These are phyloP conservation scores for Xylariaceae sp. DNA, from an alignment of 2,329 filamentous ascomycete species.

Conservation along the genomic window DNA sequence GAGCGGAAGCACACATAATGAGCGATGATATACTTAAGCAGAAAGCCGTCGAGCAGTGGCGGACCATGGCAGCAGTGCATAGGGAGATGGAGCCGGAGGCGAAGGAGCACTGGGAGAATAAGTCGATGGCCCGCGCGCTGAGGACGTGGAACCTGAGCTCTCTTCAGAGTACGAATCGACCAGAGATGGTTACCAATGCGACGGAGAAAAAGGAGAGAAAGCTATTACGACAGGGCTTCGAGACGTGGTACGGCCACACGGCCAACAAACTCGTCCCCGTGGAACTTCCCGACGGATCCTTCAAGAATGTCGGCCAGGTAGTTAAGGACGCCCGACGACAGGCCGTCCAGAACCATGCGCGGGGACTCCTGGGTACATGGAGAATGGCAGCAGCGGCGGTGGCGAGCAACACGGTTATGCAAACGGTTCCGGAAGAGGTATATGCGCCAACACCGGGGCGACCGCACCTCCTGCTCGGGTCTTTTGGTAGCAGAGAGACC, in stretches of 20 bases:
- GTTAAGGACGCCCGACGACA: constrained; percentile 26
- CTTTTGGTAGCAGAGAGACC: constrained; percentile 26
- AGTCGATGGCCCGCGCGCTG: constrained; percentile 22
- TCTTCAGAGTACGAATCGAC: constrained; percentile 29
- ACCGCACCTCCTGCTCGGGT: constrained; percentile 28
- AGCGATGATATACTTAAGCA: constrained; percentile 24
- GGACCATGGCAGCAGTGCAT: constrained; percentile 17
- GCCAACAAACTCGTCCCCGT: constrained; percentile 28
- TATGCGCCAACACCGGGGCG: constrained; percentile 32
- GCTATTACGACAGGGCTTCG: constrained; percentile 27
- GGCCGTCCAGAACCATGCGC: constrained; percentile 20
- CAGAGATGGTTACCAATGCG: constrained; percentile 29
- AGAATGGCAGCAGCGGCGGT: constrained; percentile 22
- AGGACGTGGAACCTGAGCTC: constrained; percentile 31
- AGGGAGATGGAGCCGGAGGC: constrained; percentile 23
- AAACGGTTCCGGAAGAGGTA: constrained; percentile 15
- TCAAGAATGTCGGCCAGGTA: constrained; percentile 24
- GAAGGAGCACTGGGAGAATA: constrained; percentile 25
- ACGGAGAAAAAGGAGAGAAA: constrained; percentile 30
- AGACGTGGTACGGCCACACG: constrained; percentile 29
- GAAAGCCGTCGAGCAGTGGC: constrained; percentile 27
- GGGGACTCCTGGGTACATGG: constrained; percentile 25
- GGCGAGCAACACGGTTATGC: constrained; percentile 12
- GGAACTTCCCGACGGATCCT: constrained; percentile 24
- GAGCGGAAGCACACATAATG: constrained; percentile 16